These are phyloP conservation scores for Solidago caesia DNA, from an alignment of 129 eudicot genomes.

Conservation along the genomic window DNA sequence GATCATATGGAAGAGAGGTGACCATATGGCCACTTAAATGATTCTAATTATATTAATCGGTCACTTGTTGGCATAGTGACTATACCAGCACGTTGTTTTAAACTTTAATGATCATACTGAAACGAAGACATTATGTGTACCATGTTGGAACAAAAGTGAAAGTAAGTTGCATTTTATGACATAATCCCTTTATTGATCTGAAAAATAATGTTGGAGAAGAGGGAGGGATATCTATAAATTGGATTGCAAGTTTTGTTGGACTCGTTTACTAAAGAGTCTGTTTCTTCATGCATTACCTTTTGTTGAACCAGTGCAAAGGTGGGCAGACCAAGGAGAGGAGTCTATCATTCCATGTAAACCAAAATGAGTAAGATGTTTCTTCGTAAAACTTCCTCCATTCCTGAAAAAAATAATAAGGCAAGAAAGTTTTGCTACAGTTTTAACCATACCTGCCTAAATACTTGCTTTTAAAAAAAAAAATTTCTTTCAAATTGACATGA, in stretches of 20 bases:
- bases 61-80: too few relatives aligned
- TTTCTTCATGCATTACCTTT: conserved; percentile 7
- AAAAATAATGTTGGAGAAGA: neutral
- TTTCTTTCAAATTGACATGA: neutral
- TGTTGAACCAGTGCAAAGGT: conserved; percentile 68
- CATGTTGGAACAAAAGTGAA: too few relatives aligned
- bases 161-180: too few relatives aligned
- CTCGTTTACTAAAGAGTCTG: neutral
- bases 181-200: too few relatives aligned
- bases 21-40: too few relatives aligned
- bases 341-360: conserved; percentile 48
- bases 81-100: too few relatives aligned
- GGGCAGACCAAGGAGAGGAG: conserved; percentile 54
- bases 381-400: neutral
- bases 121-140: too few relatives aligned
- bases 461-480: conserved; percentile 16
- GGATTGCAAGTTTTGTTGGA: conserved; percentile 8
- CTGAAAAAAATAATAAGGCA: neutral
- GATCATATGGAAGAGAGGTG: too few relatives aligned
- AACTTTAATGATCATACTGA: too few relatives aligned
- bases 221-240: neutral
- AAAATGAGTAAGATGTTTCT: conserved; percentile 25
- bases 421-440: neutral
- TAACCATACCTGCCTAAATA: conserved; percentile 15
- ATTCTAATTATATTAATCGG: too few relatives aligned